Evolutionary conservation across 352 stramenopile species (phyloP), one percentile per base, ranked within the genome.

Genomic region (Phytophthora citrophthora): DNA sequence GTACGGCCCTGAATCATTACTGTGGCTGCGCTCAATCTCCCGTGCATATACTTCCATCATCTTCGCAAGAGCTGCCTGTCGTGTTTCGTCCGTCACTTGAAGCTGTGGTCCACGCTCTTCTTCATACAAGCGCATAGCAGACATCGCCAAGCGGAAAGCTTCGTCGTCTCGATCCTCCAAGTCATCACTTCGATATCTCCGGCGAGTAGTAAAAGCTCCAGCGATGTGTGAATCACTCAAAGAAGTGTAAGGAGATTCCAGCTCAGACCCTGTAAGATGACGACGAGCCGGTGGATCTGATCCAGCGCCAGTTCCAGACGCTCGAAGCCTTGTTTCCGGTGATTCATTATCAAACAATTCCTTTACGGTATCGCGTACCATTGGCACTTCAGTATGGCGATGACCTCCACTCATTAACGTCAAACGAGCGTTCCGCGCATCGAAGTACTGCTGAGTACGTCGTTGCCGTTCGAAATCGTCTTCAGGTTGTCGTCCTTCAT

Each of bases 31-130:
- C 29, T 87, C 70, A 40, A 93, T 87, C 46, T 94, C 83, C n/a
- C 68, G 77, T 1, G 83, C 78, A 56, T 92, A 94, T 23, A 92
- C 81, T 13, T 83, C 76, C 59, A 90, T 83, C 85, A 94, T 92
- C 34, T 92, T 91, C 13, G 76, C 70, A 38, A 92, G 49, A 10
- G 83, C 85, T 0, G 68, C 72, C 45, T 86, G 79, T 5, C 78
- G 72, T 7, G 81, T 91, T 34, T 89, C 78, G 8, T 90, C 72
- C 0, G 79, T 74, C 0, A 93, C 76, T 5, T 85, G 68, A 0
- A 84, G 32, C 8, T 72, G 64, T 0, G 62, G 50, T 1, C 82
- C 81, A 11, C 77, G 80, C 49, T 91, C 83, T 52, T 86, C 76
- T 47, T 92, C 83, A 36, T 91, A 92, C 48, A 94, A 38, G n/a